A percentile compares a stretch with the other conserved stretches of the same genome.
Evolutionary conservation across 345 rosid genomes (phyloP).

Genomic region (Dimocarpus longan): DNA sequence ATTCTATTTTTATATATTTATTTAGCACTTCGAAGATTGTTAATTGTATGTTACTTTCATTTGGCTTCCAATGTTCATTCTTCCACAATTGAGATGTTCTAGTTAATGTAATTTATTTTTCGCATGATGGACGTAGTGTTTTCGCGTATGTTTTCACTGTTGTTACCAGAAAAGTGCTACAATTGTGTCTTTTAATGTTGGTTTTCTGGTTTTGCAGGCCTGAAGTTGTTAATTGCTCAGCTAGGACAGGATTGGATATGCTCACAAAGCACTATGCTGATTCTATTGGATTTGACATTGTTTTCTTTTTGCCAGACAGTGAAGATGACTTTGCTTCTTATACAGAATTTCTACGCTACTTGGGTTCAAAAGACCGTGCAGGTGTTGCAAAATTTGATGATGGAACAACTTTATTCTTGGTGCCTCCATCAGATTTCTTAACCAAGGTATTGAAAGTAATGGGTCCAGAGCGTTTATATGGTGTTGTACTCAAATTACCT

Average conservation of each 20-base stretch:
- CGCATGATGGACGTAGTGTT: background rate
- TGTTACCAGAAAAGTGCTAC: background rate
- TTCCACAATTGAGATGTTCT: background rate
- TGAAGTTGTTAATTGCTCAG: conserved; percentile 88
- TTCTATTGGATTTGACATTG: conserved; percentile 77
- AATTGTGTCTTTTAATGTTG: conserved; percentile 6
- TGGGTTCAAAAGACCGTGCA: conserved; percentile 90
- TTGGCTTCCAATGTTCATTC: background rate
- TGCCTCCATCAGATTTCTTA: conserved; percentile 94
- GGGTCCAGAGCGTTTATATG: conserved; percentile 93
- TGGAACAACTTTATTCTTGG: conserved; percentile 85
- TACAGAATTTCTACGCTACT: conserved; percentile 89
- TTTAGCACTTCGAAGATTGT: background rate
- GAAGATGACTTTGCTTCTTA: conserved; percentile 95
- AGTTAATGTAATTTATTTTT: background rate
- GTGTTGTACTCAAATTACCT: conserved; percentile 87
- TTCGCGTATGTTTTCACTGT: background rate
- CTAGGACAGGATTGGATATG: conserved; percentile 96
- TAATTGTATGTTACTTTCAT: background rate
- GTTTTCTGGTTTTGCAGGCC: conserved; percentile 58
- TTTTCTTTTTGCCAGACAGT: conserved; percentile 92
- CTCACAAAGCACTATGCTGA: conserved; percentile 79
- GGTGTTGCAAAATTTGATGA: conserved; percentile 95
- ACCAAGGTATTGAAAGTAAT: conserved; percentile 70
- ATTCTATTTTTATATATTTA: too few relatives aligned